These are phyloP conservation scores for Lenzites betulinus DNA, from an alignment of 768 basidiomycete genomes.

Conservation along the genomic window DNA sequence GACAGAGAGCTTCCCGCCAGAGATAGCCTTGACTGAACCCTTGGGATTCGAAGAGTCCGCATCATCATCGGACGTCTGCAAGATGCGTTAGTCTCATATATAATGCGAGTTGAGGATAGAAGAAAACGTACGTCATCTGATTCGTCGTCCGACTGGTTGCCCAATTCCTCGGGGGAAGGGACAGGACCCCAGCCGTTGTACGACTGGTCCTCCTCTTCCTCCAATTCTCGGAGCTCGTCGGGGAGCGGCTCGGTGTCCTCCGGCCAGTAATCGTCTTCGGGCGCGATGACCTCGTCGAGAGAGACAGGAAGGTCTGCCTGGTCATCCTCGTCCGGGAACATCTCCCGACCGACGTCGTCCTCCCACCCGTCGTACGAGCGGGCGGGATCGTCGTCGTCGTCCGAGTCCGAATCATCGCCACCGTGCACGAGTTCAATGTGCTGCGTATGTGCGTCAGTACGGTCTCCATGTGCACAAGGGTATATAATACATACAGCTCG, in stretches of 20 bases:
- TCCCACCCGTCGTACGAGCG: conserved; percentile 36
- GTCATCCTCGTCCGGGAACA: conserved; percentile 29
- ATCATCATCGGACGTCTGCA: background rate
- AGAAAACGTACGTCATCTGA: background rate
- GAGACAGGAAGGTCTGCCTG: conserved; percentile 1
- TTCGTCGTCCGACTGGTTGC: background rate
- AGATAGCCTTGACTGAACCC: background rate
- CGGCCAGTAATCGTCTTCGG: conserved; percentile 23
- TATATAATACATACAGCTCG: conserved; percentile 26
- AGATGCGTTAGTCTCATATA: background rate
- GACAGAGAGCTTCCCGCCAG: conserved; percentile 21
- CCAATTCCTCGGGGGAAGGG: background rate
- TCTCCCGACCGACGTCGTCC: conserved; percentile 28
- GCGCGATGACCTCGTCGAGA: background rate
- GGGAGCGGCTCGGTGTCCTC: conserved; percentile 20
- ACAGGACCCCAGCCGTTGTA: conserved; percentile 23
- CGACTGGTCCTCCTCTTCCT: conserved; percentile 23
- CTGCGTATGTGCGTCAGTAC: conserved; percentile 24
- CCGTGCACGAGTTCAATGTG: conserved; percentile 36
- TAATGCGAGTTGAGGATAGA: background rate
- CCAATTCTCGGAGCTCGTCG: background rate
- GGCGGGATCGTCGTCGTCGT: conserved; percentile 25
- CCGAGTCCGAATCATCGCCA: conserved; percentile 26
- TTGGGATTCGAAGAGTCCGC: background rate
- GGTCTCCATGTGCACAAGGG: background rate